Evolutionary conservation across 495 filamentous ascomycete genomes (phyloP), one percentile per base, ranked within the genome.

Genomic region (Pyrenula aspistea): DNA sequence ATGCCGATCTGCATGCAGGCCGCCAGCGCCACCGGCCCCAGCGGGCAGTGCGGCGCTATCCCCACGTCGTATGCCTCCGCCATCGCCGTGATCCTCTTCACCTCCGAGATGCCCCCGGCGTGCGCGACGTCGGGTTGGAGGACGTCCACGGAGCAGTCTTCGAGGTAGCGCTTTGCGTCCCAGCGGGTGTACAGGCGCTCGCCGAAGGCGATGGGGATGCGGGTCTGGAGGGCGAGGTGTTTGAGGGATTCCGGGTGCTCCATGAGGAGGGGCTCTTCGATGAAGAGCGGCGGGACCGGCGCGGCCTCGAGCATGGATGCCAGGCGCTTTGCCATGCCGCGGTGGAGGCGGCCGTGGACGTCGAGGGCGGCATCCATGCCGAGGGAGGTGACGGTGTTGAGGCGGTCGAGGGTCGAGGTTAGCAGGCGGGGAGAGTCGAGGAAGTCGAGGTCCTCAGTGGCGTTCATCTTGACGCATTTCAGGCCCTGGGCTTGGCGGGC

Each of bases 291-390:
- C 3, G 72, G 70, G 57, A 89, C 76, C 2, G 84, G 84, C 8
- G 31, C 31, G 31, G 31, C 4, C 63, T 88, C 85, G 2, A 91
- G 74, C 1, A 79, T 77, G 60, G 81, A 83, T 22, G 84, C 83
- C 15, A 91, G 75, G 60, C 89, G 87, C 65, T 88, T 89, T 1
- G 86, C 86, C 87, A 90, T 90, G 10, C 86, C 85, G 60, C 86
- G 86, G 71, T 91, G 87, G 2, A 90, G 71, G 48, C 87, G 78
- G 19, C 87, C 87, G 61, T 91, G 87, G 68, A 90, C 90, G 67
- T 91, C 87, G 22, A 91, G 71, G 15, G 78, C 87, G 2, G 75
- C 85, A 55, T 89, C 86, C 61, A 91, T 72, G 2, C 87, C 86
- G 2, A 86, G 64, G 0, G 79, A 75, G 65, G 86, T 89, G 36